Evolutionary conservation across 371 early-diverging fungal species (phyloP).

Genomic region (Mortierella sp.): DNA sequence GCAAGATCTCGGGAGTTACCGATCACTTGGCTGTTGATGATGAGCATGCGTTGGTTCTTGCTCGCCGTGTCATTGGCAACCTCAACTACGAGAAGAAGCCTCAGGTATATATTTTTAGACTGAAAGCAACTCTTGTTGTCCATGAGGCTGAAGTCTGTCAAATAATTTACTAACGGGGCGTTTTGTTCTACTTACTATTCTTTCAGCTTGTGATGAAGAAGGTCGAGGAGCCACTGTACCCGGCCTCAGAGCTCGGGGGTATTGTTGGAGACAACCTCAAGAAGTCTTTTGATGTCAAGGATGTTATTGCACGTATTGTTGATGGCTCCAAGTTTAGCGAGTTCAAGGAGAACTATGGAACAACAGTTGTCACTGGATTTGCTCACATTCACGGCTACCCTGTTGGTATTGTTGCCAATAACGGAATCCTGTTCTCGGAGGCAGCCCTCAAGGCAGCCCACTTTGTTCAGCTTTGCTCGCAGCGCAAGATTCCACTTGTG

Average conservation of each 20-base stretch:
- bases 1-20: conserved; percentile 94
- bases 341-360: conserved; percentile 96
- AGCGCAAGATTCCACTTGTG: conserved; percentile 93
- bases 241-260: conserved; percentile 90
- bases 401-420: conserved; percentile 98
- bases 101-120: conserved; percentile 55
- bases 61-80: conserved; percentile 87
- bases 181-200: neutral
- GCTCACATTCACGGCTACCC: conserved; percentile 94
- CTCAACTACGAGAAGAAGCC: conserved; percentile 85
- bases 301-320: conserved; percentile 96
- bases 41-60: conserved; percentile 91
- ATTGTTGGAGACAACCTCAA: conserved; percentile 95
- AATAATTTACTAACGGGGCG: neutral
- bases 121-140: neutral
- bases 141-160: neutral
- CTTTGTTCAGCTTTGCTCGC: conserved; percentile 96
- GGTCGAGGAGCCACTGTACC: conserved; percentile 89
- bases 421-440: conserved; percentile 97
- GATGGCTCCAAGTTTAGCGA: conserved; percentile 95
- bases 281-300: conserved; percentile 92
- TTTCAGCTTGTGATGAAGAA: conserved; percentile 60
- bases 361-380: conserved; percentile 94
- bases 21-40: conserved; percentile 96
- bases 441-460: conserved; percentile 97